Conservation (phyloP, 73 alveolate genomes). For the Paramecium primaurelia region DNA sequence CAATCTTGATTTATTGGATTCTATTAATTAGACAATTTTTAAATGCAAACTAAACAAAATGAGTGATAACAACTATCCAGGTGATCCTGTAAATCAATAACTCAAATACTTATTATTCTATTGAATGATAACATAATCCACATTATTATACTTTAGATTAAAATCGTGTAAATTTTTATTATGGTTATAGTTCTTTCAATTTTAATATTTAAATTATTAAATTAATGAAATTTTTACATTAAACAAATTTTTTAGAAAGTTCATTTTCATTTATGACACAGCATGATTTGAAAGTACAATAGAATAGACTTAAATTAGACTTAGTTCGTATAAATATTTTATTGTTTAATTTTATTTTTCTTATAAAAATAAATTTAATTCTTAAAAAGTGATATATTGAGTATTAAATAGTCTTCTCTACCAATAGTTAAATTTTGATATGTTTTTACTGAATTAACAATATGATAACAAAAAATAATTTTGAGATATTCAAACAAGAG, state of each 20-base stretch:
- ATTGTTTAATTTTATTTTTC: no score
- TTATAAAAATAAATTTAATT: no score
- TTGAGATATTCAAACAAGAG: background rate
- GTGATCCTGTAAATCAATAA: background rate
- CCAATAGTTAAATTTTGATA: no score
- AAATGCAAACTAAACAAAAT: background rate
- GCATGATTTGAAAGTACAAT: no score
- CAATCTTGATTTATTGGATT: background rate
- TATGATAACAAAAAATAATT: no score
- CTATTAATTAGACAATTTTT: background rate
- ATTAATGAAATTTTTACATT: background rate
- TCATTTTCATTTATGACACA: no score
- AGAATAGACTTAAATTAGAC: no score
- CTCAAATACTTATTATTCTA: background rate
- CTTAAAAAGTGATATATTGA: no score
- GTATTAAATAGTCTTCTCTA: no score
- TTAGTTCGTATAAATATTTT: no score
- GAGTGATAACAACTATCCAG: background rate
- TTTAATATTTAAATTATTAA: background rate
- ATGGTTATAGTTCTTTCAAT: background rate
- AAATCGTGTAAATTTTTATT: background rate
- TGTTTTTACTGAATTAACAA: no score
- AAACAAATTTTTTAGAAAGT: background rate
- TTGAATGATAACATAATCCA: background rate
- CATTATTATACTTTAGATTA: background rate